phyloP scores from a whole-genome alignment of 164 flowering plant genomes.

The Liriodendron chinense region DNA sequence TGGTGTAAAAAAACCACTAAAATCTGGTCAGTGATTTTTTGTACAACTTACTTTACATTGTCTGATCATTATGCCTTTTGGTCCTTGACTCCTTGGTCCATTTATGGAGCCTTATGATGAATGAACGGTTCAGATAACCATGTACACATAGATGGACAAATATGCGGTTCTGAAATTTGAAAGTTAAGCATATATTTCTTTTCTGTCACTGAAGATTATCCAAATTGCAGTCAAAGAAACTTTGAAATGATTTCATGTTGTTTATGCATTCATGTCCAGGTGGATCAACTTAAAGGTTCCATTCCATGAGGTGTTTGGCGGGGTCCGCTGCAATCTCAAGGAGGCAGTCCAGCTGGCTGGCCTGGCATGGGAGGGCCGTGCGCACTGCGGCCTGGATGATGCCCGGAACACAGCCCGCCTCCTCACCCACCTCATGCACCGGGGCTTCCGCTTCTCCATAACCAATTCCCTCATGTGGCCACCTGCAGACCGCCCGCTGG shows the following conservation, averaged over 20 bases:
- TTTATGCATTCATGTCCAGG: slow-evolving; percentile 31
- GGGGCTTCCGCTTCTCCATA: slow-evolving; percentile 74
- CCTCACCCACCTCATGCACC: slow-evolving; percentile 63
- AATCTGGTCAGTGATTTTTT: too few species aligned
- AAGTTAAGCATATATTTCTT: too few species aligned
- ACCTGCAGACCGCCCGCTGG: slow-evolving; percentile 31
- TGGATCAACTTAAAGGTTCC: slow-evolving; percentile 97
- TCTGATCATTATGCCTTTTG: too few species aligned
- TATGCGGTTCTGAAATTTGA: too few species aligned
- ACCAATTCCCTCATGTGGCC: slow-evolving; percentile 75
- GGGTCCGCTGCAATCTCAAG: slow-evolving; percentile 74
- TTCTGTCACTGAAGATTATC: too few species aligned
- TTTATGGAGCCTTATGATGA: too few species aligned
- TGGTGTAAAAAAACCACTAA: too few species aligned
- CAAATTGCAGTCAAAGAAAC: too few species aligned
- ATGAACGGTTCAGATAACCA: too few species aligned
- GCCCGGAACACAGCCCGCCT: slow-evolving; percentile 94
- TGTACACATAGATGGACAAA: too few species aligned
- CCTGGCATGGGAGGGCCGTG: slow-evolving; percentile 88
- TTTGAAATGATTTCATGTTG: neutral
- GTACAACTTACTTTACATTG: too few species aligned
- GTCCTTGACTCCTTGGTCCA: too few species aligned
- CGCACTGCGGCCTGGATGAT: slow-evolving; percentile 97
- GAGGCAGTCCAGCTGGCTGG: slow-evolving; percentile 95
- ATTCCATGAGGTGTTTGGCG: slow-evolving; percentile 81